phyloP scores from a whole-genome alignment of 208 protist genomes.

The Leishmania major region DNA sequence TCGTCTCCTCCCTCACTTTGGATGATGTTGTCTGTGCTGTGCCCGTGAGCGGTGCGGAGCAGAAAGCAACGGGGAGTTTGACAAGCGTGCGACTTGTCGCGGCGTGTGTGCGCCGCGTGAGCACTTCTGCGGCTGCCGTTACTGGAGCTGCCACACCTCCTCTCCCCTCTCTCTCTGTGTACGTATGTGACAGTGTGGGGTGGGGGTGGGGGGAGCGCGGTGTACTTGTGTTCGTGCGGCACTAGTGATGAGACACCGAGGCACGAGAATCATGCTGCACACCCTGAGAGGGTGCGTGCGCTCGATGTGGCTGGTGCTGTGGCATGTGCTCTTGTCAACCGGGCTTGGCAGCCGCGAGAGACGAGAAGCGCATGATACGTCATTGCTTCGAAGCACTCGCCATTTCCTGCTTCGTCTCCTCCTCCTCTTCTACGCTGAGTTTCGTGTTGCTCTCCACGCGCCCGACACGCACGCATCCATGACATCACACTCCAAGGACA shows the following conservation, averaged over 20 bases:
- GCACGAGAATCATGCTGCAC: neutral
- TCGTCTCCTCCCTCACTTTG: neutral
- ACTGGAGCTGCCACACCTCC: neutral
- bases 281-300: neutral
- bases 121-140: neutral
- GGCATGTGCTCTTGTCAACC: neutral
- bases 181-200: neutral
- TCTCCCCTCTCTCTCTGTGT: neutral
- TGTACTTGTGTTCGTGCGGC: neutral
- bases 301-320: neutral
- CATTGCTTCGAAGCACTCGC: neutral
- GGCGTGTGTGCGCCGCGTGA: neutral
- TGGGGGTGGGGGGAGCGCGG: neutral
- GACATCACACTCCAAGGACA: neutral
- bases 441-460: neutral
- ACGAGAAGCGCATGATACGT: neutral
- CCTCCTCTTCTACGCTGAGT: neutral
- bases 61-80: neutral
- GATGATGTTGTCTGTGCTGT: neutral
- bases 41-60: neutral
- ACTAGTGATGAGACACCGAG: neutral
- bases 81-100: too few species aligned
- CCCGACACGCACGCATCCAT: too few species aligned
- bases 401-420: neutral
- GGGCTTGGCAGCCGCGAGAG: neutral